A percentile compares a stretch with the other conserved stretches of the same genome.
Conservation (phyloP, 257 asterid species). For the Ilex asprella region DNA sequence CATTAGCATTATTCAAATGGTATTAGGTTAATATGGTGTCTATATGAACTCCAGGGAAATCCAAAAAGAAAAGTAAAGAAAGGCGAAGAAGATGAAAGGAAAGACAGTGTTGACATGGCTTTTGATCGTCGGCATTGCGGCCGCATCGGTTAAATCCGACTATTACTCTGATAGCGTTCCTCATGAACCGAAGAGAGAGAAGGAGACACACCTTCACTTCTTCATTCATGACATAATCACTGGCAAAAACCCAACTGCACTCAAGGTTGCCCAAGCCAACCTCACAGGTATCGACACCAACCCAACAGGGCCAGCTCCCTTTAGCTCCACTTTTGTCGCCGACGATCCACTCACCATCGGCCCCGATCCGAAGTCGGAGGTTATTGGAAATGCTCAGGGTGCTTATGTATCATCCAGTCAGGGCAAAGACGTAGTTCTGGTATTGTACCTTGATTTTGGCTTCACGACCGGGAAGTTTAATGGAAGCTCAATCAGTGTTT, state of each 20-base stretch:
- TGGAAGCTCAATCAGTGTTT: constrained; percentile 33
- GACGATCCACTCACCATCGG: constrained; percentile 36
- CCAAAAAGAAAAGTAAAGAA: too few species aligned
- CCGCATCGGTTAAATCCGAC: constrained; percentile 9
- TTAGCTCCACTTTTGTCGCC: constrained; percentile 20
- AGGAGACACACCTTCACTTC: too few species aligned
- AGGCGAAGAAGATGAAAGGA: too few species aligned
- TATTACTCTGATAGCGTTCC: constrained; percentile 24
- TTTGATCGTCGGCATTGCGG: background rate
- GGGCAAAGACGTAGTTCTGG: too few species aligned
- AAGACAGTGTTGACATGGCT: too few species aligned
- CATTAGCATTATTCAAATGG: too few species aligned
- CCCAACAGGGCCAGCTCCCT: constrained; percentile 19
- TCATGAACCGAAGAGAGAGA: constrained; percentile 8
- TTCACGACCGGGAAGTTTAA: too few species aligned
- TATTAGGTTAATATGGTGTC: too few species aligned
- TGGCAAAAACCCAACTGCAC: constrained; percentile 26
- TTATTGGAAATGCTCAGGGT: constrained; percentile 1
- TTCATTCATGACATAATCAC: constrained; percentile 35
- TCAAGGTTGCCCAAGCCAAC: constrained; percentile 27
- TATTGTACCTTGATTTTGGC: too few species aligned
- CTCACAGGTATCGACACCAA: background rate
- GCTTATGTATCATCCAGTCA: too few species aligned
- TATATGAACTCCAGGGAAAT: too few species aligned
- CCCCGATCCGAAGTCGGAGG: constrained; percentile 26